phyloP scores from a whole-genome alignment of 1,284 basidiomycete genomes.

The Ustilago xerochloae region DNA sequence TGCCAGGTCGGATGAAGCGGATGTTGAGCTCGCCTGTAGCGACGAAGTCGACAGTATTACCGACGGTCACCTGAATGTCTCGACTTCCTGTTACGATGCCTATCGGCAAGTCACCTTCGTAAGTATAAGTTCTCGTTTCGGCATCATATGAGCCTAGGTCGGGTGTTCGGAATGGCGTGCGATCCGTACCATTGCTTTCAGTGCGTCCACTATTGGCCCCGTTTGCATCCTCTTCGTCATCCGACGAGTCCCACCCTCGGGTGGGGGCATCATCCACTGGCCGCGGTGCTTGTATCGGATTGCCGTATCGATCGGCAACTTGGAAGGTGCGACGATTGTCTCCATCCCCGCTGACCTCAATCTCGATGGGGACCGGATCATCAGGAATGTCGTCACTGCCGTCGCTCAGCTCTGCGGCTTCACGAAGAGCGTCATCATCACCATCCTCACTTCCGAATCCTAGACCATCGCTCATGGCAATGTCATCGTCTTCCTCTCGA shows the following conservation, averaged over 20 bases:
- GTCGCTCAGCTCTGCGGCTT: slow-evolving; percentile 19
- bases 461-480: slow-evolving; percentile 7
- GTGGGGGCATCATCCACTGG: not conserved
- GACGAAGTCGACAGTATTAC: slow-evolving; percentile 28
- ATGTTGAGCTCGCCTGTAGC: slow-evolving; percentile 27
- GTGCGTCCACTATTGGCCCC: not conserved
- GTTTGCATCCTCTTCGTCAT: slow-evolving; percentile 2
- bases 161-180: slow-evolving; percentile 16
- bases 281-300: slow-evolving; percentile 3
- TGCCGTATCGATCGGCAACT: slow-evolving; percentile 40
- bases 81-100: slow-evolving; percentile 21
- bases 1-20: slow-evolving; percentile 29
- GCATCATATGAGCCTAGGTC: slow-evolving; percentile 25
- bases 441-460: slow-evolving; percentile 14
- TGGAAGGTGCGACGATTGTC: slow-evolving; percentile 29
- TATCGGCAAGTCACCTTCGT: slow-evolving; percentile 21
- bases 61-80: slow-evolving; percentile 29
- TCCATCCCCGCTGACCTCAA: slow-evolving; percentile 23
- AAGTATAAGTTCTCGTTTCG: slow-evolving; percentile 29
- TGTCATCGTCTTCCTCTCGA: slow-evolving; percentile 9
- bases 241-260: slow-evolving; percentile 21
- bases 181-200: not conserved
- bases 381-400: slow-evolving; percentile 28
- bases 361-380: slow-evolving; percentile 39
- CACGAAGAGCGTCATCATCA: slow-evolving; percentile 34